Percentiles rank a stretch among this genome's conserved stretches.
Conservation (phyloP, 768 basidiomycete species). For the Mycena chlorophos region DNA sequence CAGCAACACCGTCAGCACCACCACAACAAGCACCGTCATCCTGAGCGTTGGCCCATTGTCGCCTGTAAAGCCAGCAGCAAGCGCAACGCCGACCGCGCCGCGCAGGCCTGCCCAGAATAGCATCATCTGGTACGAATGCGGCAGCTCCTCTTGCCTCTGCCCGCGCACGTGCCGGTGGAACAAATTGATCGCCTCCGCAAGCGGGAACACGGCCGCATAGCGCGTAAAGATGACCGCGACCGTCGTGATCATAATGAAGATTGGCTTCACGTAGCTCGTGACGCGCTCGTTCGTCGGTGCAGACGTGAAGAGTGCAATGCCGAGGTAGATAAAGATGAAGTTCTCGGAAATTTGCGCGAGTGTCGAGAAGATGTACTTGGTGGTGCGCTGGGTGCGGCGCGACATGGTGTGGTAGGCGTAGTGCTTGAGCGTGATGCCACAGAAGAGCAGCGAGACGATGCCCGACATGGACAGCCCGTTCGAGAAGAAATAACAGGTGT, state of each 20-base stretch:
- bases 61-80: constrained; percentile 96
- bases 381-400: constrained; percentile 86
- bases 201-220: constrained; percentile 93
- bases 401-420: constrained; percentile 99
- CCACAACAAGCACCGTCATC: constrained; percentile 93
- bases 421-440: constrained; percentile 98
- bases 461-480: constrained; percentile 93
- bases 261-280: constrained; percentile 86
- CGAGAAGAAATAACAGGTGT: constrained; percentile 99
- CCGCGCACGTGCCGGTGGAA: constrained; percentile 83
- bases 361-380: constrained; percentile 93
- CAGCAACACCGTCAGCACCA: constrained; percentile 89
- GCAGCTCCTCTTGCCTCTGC: constrained; percentile 85
- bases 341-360: constrained; percentile 96
- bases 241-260: constrained; percentile 91
- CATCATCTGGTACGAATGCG: constrained; percentile 99
- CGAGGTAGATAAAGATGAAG: constrained; percentile 99
- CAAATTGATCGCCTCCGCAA: constrained; percentile 93
- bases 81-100: constrained; percentile 96
- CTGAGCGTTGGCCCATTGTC: constrained; percentile 86
- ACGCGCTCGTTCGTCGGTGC: constrained; percentile 76
- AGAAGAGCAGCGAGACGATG: constrained; percentile 96
- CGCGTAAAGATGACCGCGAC: constrained; percentile 93
- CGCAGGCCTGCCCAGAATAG: constrained; percentile 97
- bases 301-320: constrained; percentile 92